phyloP scores from a whole-genome alignment of 768 basidiomycete genomes.

The Lactarius akahatsu region DNA sequence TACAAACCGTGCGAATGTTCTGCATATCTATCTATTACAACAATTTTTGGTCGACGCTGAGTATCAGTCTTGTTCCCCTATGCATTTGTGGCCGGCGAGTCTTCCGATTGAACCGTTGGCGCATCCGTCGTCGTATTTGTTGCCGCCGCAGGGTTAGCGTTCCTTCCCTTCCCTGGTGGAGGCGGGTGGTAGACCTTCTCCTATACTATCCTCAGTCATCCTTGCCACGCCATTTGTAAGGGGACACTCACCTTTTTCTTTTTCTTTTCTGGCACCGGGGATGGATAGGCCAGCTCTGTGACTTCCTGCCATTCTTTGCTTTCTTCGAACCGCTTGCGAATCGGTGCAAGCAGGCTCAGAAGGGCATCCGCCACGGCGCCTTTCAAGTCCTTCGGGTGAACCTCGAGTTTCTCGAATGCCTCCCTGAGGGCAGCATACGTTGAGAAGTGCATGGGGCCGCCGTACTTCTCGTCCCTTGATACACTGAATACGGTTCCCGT shows the following conservation, averaged over 20 bases:
- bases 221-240: background rate
- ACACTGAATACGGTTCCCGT: slow-evolving; percentile 82
- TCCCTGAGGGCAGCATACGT: slow-evolving; percentile 63
- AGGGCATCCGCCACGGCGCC: slow-evolving; percentile 70
- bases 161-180: slow-evolving; percentile 76
- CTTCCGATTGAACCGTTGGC: background rate
- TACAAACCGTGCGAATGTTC: slow-evolving; percentile 1
- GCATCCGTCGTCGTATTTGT: background rate
- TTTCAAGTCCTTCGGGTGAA: slow-evolving; percentile 94
- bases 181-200: slow-evolving; percentile 83
- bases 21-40: background rate
- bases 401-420: slow-evolving; percentile 70
- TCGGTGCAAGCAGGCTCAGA: slow-evolving; percentile 71
- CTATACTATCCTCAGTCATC: slow-evolving; percentile 38
- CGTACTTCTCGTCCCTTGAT: slow-evolving; percentile 73
- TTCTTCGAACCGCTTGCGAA: slow-evolving; percentile 72
- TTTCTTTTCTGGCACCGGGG: slow-evolving; percentile 60
- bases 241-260: slow-evolving; percentile 53
- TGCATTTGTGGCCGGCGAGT: background rate
- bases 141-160: slow-evolving; percentile 38
- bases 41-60: background rate
- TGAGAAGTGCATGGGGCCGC: slow-evolving; percentile 75
- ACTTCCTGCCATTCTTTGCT: slow-evolving; percentile 79
- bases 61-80: background rate
- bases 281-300: slow-evolving; percentile 82